phyloP scores from a whole-genome alignment of 2,329 filamentous ascomycete genomes.

The Sclerotinia nivalis region DNA sequence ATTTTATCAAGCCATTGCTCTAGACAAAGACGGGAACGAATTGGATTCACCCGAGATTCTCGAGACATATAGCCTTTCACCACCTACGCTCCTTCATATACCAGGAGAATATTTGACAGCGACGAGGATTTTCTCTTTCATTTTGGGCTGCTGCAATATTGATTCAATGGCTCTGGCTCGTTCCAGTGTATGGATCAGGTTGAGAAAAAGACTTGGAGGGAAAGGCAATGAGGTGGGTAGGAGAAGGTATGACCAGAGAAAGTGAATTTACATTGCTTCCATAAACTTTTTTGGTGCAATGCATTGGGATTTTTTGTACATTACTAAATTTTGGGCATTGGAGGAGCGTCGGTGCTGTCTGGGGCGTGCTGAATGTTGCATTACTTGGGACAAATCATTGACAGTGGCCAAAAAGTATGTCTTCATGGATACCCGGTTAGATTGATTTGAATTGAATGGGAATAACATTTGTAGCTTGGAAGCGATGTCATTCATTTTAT shows the following conservation, averaged over 20 bases:
- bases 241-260: background rate
- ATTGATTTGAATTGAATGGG: background rate
- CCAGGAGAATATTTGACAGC: background rate
- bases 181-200: background rate
- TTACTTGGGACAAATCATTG: background rate
- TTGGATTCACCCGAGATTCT: conserved; percentile 12
- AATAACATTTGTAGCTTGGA: background rate
- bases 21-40: conserved; percentile 5
- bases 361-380: background rate
- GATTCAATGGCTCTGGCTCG: background rate
- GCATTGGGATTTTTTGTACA: background rate
- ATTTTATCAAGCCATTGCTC: conserved; percentile 7
- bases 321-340: background rate
- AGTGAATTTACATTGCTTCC: conserved; percentile 10
- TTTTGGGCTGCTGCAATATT: background rate
- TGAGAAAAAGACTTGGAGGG: background rate
- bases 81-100: background rate
- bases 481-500: too few relatives aligned
- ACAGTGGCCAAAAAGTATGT: background rate
- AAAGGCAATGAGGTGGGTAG: background rate
- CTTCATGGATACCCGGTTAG: background rate
- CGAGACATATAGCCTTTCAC: conserved; percentile 4
- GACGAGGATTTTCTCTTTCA: background rate
- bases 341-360: background rate
- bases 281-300: background rate